phyloP scores from a whole-genome alignment of 2,329 filamentous ascomycete genomes.

The Talaromyces verruculosus region DNA sequence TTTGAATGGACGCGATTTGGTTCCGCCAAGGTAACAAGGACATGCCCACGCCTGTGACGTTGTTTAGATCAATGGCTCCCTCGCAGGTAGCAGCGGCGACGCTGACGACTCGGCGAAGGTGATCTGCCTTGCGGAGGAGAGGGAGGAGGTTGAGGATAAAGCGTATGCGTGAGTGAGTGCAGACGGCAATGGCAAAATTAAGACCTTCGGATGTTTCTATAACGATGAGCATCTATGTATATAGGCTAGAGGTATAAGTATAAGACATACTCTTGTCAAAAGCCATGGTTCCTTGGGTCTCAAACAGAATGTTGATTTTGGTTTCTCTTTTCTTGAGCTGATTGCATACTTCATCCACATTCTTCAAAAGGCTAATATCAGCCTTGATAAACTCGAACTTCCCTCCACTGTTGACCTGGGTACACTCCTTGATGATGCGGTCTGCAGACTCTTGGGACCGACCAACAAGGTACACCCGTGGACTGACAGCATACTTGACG shows the following conservation, averaged over 20 bases:
- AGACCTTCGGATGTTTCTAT: conserved; percentile 60
- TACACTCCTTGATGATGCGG: conserved; percentile 47
- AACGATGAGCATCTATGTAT: conserved; percentile 9
- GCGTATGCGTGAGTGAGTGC: conserved; percentile 59
- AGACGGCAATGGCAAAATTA: conserved; percentile 52
- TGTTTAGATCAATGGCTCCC: conserved; percentile 48
- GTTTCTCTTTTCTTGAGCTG: conserved; percentile 31
- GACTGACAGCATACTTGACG: conserved; percentile 37
- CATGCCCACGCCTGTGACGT: conserved; percentile 47
- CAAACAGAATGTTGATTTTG: conserved; percentile 42
- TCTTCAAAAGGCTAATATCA: conserved; percentile 39
- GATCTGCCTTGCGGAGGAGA: conserved; percentile 48
- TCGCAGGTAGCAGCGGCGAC: conserved; percentile 57
- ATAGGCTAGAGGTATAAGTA: background rate
- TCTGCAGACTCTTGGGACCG: conserved; percentile 39
- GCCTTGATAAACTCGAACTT: conserved; percentile 32
- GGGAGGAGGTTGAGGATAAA: conserved; percentile 60
- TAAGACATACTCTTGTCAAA: conserved; percentile 2
- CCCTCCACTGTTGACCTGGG: conserved; percentile 27
- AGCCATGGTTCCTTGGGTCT: conserved; percentile 35
- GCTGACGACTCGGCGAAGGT: conserved; percentile 56
- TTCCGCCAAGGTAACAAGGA: conserved; percentile 43
- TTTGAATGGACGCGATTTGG: conserved; percentile 51
- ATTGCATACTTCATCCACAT: conserved; percentile 35
- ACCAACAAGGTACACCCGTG: conserved; percentile 55